A percentile compares a stretch with the other conserved stretches of the same genome.
Evolutionary conservation across 1,284 basidiomycete genomes (phyloP).

Genomic region (Vanrija sp.): DNA sequence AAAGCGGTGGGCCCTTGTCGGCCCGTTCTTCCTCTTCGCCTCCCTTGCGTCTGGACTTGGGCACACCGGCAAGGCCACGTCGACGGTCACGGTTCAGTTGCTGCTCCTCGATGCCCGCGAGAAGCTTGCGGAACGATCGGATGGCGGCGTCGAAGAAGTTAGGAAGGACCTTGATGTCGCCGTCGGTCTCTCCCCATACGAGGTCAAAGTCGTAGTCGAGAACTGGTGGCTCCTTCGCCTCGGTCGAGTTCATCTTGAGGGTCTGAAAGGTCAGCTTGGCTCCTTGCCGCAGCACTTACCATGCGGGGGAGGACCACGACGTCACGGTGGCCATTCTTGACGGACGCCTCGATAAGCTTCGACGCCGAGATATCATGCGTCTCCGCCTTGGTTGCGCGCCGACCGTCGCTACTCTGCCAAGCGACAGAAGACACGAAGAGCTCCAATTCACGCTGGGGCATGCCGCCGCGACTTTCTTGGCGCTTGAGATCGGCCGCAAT

Average conservation of each 20-base stretch:
- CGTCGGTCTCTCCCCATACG: slow-evolving; percentile 38
- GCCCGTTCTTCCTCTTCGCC: slow-evolving; percentile 1
- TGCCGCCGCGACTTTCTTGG: slow-evolving; percentile 12
- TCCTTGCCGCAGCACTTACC: slow-evolving; percentile 20
- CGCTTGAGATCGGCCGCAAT: slow-evolving; percentile 37
- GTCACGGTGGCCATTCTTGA: slow-evolving; percentile 21
- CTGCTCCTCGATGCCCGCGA: slow-evolving; percentile 36
- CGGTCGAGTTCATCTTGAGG: slow-evolving; percentile 39
- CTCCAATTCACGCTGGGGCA: slow-evolving; percentile 30
- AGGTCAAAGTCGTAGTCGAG: slow-evolving; percentile 43
- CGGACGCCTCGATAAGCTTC: slow-evolving; percentile 28
- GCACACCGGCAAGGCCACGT: slow-evolving; percentile 17
- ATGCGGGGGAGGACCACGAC: slow-evolving; percentile 37
- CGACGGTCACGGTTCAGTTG: slow-evolving; percentile 30
- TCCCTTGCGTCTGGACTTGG: not conserved
- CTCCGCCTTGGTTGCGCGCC: slow-evolving; percentile 18
- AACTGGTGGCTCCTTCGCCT: slow-evolving; percentile 20
- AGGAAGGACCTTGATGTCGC: slow-evolving; percentile 39
- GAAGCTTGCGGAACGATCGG: slow-evolving; percentile 31
- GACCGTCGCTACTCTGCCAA: slow-evolving; percentile 37
- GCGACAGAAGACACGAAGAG: slow-evolving; percentile 27
- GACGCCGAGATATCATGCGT: slow-evolving; percentile 20
- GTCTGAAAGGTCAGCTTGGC: slow-evolving; percentile 19
- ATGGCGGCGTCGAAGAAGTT: slow-evolving; percentile 39
- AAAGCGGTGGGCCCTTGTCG: slow-evolving; percentile 2